A percentile compares a stretch with the other conserved stretches of the same genome.
Evolutionary conservation across 768 basidiomycete species (phyloP).

Genomic region (Suillus occidentalis): DNA sequence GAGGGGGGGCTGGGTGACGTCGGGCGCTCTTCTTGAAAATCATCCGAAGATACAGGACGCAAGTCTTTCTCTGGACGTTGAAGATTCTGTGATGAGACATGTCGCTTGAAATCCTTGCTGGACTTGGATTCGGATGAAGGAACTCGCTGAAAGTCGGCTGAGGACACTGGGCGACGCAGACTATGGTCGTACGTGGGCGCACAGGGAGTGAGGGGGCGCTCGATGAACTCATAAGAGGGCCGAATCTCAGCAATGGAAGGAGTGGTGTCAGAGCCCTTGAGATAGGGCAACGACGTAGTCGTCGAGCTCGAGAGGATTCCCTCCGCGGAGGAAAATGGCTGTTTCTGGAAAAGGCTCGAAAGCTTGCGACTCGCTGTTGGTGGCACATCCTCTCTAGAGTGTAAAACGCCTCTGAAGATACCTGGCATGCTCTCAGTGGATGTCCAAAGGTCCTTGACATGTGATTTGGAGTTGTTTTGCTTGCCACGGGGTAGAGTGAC

Average conservation of each 20-base stretch:
- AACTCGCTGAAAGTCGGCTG: conserved; percentile 2
- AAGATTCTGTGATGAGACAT: background rate
- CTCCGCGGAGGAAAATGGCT: conserved; percentile 23
- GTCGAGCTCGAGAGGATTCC: conserved; percentile 12
- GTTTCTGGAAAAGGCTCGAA: conserved; percentile 23
- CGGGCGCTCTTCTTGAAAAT: conserved; percentile 19
- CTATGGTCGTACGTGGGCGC: conserved; percentile 18
- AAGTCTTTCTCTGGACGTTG: background rate
- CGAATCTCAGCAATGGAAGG: conserved; percentile 19
- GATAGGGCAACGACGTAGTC: conserved; percentile 13
- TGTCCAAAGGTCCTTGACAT: conserved; percentile 39
- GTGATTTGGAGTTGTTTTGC: conserved; percentile 32
- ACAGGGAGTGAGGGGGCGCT: conserved; percentile 14
- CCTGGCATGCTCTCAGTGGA: conserved; percentile 28
- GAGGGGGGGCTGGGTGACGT: conserved; percentile 38
- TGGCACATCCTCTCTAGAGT: conserved; percentile 17
- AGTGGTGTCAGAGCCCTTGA: conserved; percentile 27
- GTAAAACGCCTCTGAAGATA: conserved; percentile 23
- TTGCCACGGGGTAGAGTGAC: conserved; percentile 31
- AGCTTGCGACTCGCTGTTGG: conserved; percentile 30
- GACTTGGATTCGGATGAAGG: background rate
- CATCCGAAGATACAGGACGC: conserved; percentile 13
- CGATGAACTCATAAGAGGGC: conserved; percentile 8
- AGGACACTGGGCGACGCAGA: conserved; percentile 10
- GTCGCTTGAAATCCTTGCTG: conserved; percentile 1